Evolutionary conservation across 2,329 filamentous ascomycete species (phyloP).

Genomic region (Pseudogymnoascus sp.): DNA sequence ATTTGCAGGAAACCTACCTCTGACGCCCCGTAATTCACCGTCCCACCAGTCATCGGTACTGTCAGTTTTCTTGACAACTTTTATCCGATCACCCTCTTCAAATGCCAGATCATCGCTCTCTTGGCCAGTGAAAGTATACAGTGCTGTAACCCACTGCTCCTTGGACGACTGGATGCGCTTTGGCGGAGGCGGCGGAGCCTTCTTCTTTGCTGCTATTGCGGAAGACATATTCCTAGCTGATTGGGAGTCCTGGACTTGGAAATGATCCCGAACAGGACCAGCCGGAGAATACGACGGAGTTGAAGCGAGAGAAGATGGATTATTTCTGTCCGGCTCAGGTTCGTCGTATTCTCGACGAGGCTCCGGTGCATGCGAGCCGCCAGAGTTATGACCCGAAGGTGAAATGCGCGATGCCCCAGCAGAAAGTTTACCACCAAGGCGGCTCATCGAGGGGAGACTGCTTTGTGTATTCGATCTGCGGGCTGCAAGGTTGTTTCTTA

Average conservation of each 20-base stretch:
- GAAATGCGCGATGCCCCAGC: conserved; percentile 21
- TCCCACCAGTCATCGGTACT: conserved; percentile 86
- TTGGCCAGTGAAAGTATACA: conserved; percentile 68
- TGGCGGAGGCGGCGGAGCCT: conserved; percentile 64
- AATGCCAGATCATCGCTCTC: conserved; percentile 64
- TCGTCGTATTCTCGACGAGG: neutral
- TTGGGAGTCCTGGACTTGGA: conserved; percentile 16
- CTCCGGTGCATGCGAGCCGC: neutral
- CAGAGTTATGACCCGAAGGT: neutral
- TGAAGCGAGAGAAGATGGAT: neutral
- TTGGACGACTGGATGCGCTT: conserved; percentile 44
- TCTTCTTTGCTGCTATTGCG: conserved; percentile 51
- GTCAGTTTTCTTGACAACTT: conserved; percentile 67
- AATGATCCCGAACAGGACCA: conserved; percentile 23
- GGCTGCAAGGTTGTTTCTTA: conserved; percentile 33
- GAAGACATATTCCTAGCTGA: neutral
- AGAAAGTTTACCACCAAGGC: conserved; percentile 25
- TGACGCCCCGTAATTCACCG: conserved; percentile 60
- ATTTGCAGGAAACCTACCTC: conserved; percentile 74
- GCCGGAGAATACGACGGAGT: conserved; percentile 20
- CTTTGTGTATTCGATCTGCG: conserved; percentile 29
- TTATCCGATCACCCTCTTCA: conserved; percentile 67
- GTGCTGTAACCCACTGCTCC: conserved; percentile 57
- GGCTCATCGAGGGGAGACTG: conserved; percentile 31
- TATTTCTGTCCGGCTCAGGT: neutral